These are phyloP conservation scores for Mimosa bimucronata DNA, from an alignment of 306 rosid genomes.

Conservation along the genomic window DNA sequence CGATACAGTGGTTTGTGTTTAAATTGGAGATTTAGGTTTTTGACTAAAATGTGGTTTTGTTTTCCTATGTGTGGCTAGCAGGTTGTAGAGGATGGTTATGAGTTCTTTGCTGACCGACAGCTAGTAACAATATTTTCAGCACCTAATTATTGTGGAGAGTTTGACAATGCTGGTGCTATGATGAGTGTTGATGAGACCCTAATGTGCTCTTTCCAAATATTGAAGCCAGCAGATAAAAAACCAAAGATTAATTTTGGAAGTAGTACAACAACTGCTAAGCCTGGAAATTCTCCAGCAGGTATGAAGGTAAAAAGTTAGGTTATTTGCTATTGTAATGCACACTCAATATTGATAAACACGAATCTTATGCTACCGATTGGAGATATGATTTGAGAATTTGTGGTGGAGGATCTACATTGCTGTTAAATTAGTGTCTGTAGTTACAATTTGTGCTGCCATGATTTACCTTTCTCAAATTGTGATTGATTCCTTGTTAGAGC, in stretches of 20 bases:
- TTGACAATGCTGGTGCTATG: slow-evolving; percentile 98
- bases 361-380: slow-evolving; percentile 17
- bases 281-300: slow-evolving; percentile 71
- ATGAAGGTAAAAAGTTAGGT: slow-evolving; percentile 53
- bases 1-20: slow-evolving; percentile 15
- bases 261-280: slow-evolving; percentile 68
- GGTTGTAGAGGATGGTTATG: slow-evolving; percentile 97
- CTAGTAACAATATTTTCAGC: slow-evolving; percentile 96
- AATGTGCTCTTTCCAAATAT: slow-evolving; percentile 97
- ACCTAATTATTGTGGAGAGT: slow-evolving; percentile 96
- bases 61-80: slow-evolving; percentile 40
- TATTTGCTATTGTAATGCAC: slow-evolving; percentile 23
- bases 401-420: background rate
- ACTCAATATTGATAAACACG: slow-evolving; percentile 17
- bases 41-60: slow-evolving; percentile 14
- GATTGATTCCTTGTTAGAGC: slow-evolving; percentile 22
- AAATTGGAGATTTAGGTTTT: slow-evolving; percentile 26
- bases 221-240: slow-evolving; percentile 80
- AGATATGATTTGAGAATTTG: slow-evolving; percentile 16
- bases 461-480: background rate
- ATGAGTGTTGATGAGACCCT: slow-evolving; percentile 96
- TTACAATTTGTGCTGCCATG: background rate
- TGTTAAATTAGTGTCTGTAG: background rate
- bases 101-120: slow-evolving; percentile 84
- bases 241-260: slow-evolving; percentile 61